Percentiles rank a stretch among this genome's conserved stretches.
Evolutionary conservation across 2,329 filamentous ascomycete genomes (phyloP).

Genomic region (Periconia digitata): DNA sequence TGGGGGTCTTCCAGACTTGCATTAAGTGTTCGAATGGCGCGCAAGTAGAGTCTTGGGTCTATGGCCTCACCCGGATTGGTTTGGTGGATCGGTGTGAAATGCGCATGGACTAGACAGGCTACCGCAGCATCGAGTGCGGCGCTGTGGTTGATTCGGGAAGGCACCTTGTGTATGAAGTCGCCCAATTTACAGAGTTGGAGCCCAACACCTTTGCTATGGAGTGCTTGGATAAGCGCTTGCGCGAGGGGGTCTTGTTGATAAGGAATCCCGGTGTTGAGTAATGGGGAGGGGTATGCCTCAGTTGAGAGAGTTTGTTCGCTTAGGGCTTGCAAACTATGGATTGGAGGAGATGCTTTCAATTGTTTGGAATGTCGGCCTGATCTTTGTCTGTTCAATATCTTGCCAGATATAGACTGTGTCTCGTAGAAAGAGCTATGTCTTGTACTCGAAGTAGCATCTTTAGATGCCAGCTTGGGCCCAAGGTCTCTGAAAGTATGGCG

Average conservation of each 20-base stretch:
- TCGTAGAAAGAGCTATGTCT: too few species aligned
- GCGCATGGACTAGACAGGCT: conserved; percentile 31
- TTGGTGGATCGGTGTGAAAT: conserved; percentile 28
- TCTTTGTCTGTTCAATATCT: not conserved
- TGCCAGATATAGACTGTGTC: not conserved
- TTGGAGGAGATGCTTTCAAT: not conserved
- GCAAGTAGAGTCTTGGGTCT: conserved; percentile 29
- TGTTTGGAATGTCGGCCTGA: not conserved
- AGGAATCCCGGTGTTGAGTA: conserved; percentile 1
- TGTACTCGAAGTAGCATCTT: not conserved
- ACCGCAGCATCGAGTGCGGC: conserved; percentile 35
- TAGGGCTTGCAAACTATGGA: not conserved
- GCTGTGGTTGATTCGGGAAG: conserved; percentile 33
- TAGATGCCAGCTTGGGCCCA: conserved; percentile 19
- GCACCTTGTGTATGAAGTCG: conserved; percentile 33
- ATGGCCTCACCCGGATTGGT: conserved; percentile 24
- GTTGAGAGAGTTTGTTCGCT: not conserved
- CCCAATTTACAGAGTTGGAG: conserved; percentile 35
- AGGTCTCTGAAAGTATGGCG: conserved; percentile 37
- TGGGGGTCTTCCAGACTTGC: conserved; percentile 27
- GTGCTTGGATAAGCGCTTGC: conserved; percentile 27
- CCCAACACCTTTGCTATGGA: conserved; percentile 28
- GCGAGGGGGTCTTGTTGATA: conserved; percentile 30
- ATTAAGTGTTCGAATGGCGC: conserved; percentile 34
- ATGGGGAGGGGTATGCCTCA: not conserved